phyloP scores from a whole-genome alignment of 2,329 filamentous ascomycete species.

The Penicillium janthinellum region DNA sequence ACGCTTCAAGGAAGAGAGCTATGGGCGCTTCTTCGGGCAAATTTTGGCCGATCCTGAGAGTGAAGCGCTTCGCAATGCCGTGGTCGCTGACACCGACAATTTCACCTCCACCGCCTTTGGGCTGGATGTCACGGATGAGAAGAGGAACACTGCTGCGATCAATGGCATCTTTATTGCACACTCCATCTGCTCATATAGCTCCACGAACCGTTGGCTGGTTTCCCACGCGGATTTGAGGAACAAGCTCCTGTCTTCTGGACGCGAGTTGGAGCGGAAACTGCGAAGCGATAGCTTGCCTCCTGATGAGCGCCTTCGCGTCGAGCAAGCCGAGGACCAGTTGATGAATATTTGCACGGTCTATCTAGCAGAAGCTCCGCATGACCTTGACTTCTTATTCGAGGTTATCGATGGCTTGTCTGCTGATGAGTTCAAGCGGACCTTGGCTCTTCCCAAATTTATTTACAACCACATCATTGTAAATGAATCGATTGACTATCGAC shows the following conservation, averaged over 20 bases:
- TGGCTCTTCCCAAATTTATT: constrained; percentile 77
- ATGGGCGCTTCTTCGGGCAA: constrained; percentile 89
- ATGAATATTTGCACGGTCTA: constrained; percentile 84
- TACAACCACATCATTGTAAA: constrained; percentile 82
- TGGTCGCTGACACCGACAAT: constrained; percentile 71
- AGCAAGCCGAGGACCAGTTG: constrained; percentile 85
- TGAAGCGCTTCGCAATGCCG: constrained; percentile 70
- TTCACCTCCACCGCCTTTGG: constrained; percentile 68
- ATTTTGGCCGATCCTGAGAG: constrained; percentile 77
- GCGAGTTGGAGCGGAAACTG: constrained; percentile 75
- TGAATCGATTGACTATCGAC: constrained; percentile 83
- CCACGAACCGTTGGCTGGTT: constrained; percentile 67
- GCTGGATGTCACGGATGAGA: constrained; percentile 61
- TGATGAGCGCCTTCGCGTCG: constrained; percentile 76
- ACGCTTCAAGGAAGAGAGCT: constrained; percentile 79
- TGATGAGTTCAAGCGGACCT: constrained; percentile 76
- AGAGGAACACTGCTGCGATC: constrained; percentile 75
- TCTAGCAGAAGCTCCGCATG: constrained; percentile 70
- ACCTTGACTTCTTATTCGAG: constrained; percentile 81
- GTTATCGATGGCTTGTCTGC: constrained; percentile 81
- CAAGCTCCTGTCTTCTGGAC: constrained; percentile 65
- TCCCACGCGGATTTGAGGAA: constrained; percentile 60
- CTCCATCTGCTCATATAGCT: constrained; percentile 69
- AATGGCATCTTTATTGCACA: constrained; percentile 86
- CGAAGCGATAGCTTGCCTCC: constrained; percentile 69